Evolutionary conservation across 805 yeast species (phyloP), one percentile per base, ranked within the genome.

Genomic region (Barnettozyma vustinii): DNA sequence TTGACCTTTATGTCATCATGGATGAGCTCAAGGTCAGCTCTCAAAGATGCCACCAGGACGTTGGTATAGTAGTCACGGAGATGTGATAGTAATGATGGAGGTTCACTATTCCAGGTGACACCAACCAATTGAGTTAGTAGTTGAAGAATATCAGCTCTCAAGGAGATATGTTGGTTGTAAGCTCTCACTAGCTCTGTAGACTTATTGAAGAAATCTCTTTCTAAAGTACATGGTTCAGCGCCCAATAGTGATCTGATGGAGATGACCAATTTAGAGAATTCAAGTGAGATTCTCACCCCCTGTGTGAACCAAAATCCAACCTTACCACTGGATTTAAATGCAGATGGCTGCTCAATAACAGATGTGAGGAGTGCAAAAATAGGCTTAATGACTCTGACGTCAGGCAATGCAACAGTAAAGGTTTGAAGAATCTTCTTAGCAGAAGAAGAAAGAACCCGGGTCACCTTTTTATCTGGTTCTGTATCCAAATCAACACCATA

Each of bases 41-140:
- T 75, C 26, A 92, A 63, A 1, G 84, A 74, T n/a, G 73, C 70
- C 9, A 87, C 68, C 26, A 92, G 71, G 4, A 79, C 65, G 25
- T 74, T 75, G 0, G 96, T 77, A 54, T 79, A 75, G 18, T 74
- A 71, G n/a, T 76, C 71, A 4, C 96, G 94, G 47, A 92, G 67
- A 61, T 88, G 88, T 0, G 97, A 86, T 37, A 92, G 70, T 43
- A 92, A 67, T 1, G 96, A 89, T 4, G 96, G 96, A 32, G 83
- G 77, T 25, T 78, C 81, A 5, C 69, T 67, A 7, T 71, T 71
- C 83, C 87, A 80, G 2, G 69, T 66, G 0, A 81, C 81, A 40
- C 70, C 72, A 1, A 86, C 80, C 39, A 87, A 62, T 5, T 76
- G 69, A 5, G 83, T 76, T 16, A 88, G 64, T 35, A 89, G 61